Conservation (phyloP, 2,329 filamentous ascomycete genomes). For the Neonectria ditissima region DNA sequence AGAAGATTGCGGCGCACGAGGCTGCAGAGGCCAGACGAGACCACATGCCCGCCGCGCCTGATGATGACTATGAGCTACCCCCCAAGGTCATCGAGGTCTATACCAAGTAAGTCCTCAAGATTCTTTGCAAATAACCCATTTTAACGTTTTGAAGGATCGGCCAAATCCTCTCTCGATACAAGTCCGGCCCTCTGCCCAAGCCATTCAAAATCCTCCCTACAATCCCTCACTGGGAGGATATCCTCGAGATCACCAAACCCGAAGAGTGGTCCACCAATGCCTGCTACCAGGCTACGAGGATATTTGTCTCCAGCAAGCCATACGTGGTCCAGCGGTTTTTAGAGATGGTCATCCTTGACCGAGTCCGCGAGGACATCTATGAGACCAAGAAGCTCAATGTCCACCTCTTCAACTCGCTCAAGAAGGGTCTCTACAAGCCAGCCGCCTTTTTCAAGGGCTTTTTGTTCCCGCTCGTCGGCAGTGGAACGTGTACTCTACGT, state of each 20-base stretch:
- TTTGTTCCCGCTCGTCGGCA: slow-evolving; percentile 87
- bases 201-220: slow-evolving; percentile 97
- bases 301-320: slow-evolving; percentile 90
- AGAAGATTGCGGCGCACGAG: slow-evolving; percentile 94
- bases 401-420: slow-evolving; percentile 91
- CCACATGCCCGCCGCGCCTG: slow-evolving; percentile 63
- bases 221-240: slow-evolving; percentile 89
- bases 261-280: slow-evolving; percentile 80
- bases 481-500: slow-evolving; percentile 88
- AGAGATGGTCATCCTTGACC: slow-evolving; percentile 86
- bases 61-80: slow-evolving; percentile 88
- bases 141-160: slow-evolving; percentile 71
- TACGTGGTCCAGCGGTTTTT: slow-evolving; percentile 85
- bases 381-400: slow-evolving; percentile 96
- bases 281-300: slow-evolving; percentile 87
- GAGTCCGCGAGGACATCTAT: slow-evolving; percentile 92
- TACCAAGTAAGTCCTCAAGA: slow-evolving; percentile 71
- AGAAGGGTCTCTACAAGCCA: slow-evolving; percentile 93
- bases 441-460: slow-evolving; percentile 97
- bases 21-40: slow-evolving; percentile 65
- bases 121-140: not conserved
- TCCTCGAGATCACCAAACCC: slow-evolving; percentile 85
- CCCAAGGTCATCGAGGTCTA: slow-evolving; percentile 95
- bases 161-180: slow-evolving; percentile 89
- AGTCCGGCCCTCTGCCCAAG: slow-evolving; percentile 95